Evolutionary conservation across 2,329 filamentous ascomycete species (phyloP), one percentile per base, ranked within the genome.

Genomic region (Nannizziopsis barbatae): DNA sequence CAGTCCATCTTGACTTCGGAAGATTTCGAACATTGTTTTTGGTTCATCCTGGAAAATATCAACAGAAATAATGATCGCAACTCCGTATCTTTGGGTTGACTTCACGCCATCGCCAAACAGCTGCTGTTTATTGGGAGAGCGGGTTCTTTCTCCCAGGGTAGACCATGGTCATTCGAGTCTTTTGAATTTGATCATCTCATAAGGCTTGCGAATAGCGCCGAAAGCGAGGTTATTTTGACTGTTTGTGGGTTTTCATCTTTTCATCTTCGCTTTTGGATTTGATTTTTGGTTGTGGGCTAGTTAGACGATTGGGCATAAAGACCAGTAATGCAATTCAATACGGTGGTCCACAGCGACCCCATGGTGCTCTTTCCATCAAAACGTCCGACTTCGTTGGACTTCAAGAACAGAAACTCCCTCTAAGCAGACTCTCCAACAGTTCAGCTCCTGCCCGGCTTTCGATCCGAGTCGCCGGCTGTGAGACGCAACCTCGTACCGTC

Each of bases 51-150:
- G 31, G 42, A 20, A n/a, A 17, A 22, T 20, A 22, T n/a, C 31
- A 37, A 15, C 5, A 7, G 22, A 27, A 27, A 7, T 27, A 27
- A 30, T 33, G 17, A 38, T 39, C 43, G n/a, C n/a, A n/a, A n/a
- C n/a, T n/a, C n/a, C n/a, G 43, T 45, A 45, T 39, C 6, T 39
- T 45, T 38, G 43, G 43, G 37, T 45, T 33, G 17, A 18, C 11
- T 32, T 30, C 20, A 38, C 18, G 43, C 43, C 43, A 45, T 45
- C 43, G 14, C 31, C 43, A 36, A 45, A 45, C 33, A 30, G 22
- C 20, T 22, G 2, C 3, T 12, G 33, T 45, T 33, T 30, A 45
- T 45, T 45, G 43, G 43, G 35, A 38, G 35, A 27, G n/a, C 33
- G 20, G n/a, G 18, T 11, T 12, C 35, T 14, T 14, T 38, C 12